These are phyloP conservation scores for Phtheirospermum japonicum DNA, from an alignment of 257 asterid species.

Conservation along the genomic window DNA sequence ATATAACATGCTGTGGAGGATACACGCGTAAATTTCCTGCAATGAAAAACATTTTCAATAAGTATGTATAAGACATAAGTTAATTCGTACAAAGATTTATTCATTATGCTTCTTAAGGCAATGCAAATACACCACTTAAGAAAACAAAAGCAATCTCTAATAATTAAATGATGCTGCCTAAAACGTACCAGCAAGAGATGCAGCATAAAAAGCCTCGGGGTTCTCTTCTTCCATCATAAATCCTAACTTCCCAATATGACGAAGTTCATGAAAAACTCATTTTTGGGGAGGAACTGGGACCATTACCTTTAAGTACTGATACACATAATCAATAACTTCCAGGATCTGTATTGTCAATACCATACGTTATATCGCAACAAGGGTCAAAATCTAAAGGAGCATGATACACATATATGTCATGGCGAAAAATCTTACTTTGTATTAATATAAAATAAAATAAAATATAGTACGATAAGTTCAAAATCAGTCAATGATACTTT, in stretches of 20 bases:
- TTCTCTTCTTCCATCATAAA: not conserved
- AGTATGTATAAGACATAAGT: too few relatives aligned
- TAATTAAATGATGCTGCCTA: not conserved
- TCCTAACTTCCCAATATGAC: not conserved
- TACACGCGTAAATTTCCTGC: not conserved
- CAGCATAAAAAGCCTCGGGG: not conserved
- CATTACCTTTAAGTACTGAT: not conserved
- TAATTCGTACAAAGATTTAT: too few relatives aligned
- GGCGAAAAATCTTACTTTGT: too few relatives aligned
- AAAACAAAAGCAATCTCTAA: too few relatives aligned
- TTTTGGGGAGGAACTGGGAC: not conserved
- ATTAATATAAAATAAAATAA: too few relatives aligned
- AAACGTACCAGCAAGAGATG: not conserved
- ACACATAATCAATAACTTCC: not conserved
- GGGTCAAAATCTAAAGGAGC: too few relatives aligned
- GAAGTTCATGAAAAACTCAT: not conserved
- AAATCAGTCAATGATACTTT: too few relatives aligned
- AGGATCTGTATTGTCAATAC: not conserved
- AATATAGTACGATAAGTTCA: too few relatives aligned
- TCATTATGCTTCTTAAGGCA: too few relatives aligned
- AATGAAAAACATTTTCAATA: not conserved
- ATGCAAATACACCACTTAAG: too few relatives aligned
- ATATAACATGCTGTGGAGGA: not conserved
- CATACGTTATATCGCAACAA: too few relatives aligned
- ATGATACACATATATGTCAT: too few relatives aligned